Base-by-base conservation (phyloP, 139 green algal genomes). In the Coelastrella sp. region DNA sequence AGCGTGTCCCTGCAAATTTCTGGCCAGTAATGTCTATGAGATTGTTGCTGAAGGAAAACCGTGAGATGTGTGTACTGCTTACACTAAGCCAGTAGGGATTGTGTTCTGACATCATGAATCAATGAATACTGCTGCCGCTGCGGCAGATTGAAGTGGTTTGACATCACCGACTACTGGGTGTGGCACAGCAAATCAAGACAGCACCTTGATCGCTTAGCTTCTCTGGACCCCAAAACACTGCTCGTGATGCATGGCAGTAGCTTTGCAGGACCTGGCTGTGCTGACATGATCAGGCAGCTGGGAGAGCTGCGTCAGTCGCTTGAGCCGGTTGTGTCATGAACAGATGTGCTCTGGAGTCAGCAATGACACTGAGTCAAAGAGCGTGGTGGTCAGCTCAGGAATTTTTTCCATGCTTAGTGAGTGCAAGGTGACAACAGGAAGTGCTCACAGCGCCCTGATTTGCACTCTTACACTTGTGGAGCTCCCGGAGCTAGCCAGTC, bases 141-240 rank as follows among this genome's bases (percentile, higher is more conserved):
- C 14, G 14, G 25, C 75, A 82, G 75, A 25, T 82, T 82, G 75
- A 82, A 82, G 75, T 57, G 25, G 75, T 82, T 82, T 82, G 75
- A 82, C 75, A 82, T 82, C 75, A 82, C 75, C 19, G 75, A 82
- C 75, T 82, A 82, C 75, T 82, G 75, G 75, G 75, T 82, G 15
- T 82, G 75, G 75, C 75, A 82, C 75, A 82, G 75, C 75, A 82
- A 82, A 17, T 82, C 75, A 14, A 49, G 19, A 14, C 25, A 49
- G 25, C 75, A 82, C 75, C 75, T 82, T 12, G 75, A 49, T 19
- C 75, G 75, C 15, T 17, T 82, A 17, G 75, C 75, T 3, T 14
- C 15, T 15, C 75, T 82, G 27, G 25, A 82, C 25, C 75, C 75
- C 75, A 14, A 82, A 22, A 82, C 19, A 14, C 19, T 82, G 75